phyloP scores from a whole-genome alignment of 148 eudicot genomes.

The Spergularia bocconei region DNA sequence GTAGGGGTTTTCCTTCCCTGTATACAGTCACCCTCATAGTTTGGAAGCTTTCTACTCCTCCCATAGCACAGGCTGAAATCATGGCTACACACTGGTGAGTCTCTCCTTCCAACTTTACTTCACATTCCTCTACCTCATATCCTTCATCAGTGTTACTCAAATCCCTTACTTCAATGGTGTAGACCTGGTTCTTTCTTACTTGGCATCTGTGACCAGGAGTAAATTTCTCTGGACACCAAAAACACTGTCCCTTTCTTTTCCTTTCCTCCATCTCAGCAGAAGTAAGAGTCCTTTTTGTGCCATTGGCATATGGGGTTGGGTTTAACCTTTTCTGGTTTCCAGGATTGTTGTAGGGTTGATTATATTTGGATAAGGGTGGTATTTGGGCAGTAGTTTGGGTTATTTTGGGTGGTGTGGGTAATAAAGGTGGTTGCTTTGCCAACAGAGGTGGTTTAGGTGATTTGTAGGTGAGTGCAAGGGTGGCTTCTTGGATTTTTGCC shows the following conservation, averaged over 20 bases:
- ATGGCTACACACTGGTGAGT: background rate
- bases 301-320: background rate
- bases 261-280: background rate
- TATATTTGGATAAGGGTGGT: too few relatives aligned
- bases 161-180: too few relatives aligned
- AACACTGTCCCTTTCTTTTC: background rate
- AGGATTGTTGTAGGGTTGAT: too few relatives aligned
- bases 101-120: rapidly evolving
- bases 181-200: background rate
- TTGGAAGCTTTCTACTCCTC: background rate
- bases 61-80: background rate
- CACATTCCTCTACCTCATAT: background rate
- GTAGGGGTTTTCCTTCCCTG: background rate
- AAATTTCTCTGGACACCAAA: background rate
- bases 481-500: background rate
- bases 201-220: background rate
- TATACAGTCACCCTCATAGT: background rate
- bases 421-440: background rate
- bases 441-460: background rate
- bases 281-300: background rate
- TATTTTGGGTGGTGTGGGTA: background rate
- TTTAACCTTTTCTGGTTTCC: too few relatives aligned
- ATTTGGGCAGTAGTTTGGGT: background rate
- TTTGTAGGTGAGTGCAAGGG: background rate
- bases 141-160: too few relatives aligned